These are phyloP conservation scores for Pholiota adiposa DNA, from an alignment of 1,284 basidiomycete species.

Conservation along the genomic window DNA sequence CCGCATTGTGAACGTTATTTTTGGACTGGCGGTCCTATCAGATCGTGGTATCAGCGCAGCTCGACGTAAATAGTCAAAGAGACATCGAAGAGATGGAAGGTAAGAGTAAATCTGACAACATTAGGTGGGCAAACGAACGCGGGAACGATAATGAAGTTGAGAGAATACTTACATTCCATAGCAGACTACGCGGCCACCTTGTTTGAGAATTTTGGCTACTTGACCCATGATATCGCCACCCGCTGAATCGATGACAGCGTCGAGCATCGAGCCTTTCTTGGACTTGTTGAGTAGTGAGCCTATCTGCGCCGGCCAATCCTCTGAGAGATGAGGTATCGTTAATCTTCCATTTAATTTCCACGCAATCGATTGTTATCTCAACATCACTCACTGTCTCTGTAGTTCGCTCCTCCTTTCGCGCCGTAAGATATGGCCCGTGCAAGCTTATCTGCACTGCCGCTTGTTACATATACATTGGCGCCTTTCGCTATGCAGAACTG, in stretches of 20 bases:
- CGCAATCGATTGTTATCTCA: background rate
- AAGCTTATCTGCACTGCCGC: constrained; percentile 74
- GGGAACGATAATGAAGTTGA: constrained; percentile 3
- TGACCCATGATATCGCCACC: constrained; percentile 78
- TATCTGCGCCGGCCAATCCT: constrained; percentile 68
- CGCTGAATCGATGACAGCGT: constrained; percentile 81
- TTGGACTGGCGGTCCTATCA: constrained; percentile 67
- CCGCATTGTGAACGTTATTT: constrained; percentile 76
- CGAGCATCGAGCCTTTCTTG: constrained; percentile 45
- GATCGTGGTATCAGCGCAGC: constrained; percentile 5
- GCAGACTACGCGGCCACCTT: constrained; percentile 75
- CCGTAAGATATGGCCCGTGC: constrained; percentile 68
- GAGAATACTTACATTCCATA: constrained; percentile 71
- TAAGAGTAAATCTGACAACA: background rate
- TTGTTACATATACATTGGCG: constrained; percentile 85
- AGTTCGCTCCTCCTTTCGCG: constrained; percentile 80
- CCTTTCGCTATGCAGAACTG: constrained; percentile 81
- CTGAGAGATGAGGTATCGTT: constrained; percentile 35
- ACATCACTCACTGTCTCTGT: constrained; percentile 57
- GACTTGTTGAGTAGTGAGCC: constrained; percentile 50
- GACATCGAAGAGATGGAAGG: background rate
- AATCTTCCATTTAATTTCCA: background rate
- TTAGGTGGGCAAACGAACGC: background rate
- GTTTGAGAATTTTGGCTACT: constrained; percentile 61
- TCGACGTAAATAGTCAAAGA: background rate